Conservation (phyloP, 257 asterid species). For the Capsicum rhomboideum region DNA sequence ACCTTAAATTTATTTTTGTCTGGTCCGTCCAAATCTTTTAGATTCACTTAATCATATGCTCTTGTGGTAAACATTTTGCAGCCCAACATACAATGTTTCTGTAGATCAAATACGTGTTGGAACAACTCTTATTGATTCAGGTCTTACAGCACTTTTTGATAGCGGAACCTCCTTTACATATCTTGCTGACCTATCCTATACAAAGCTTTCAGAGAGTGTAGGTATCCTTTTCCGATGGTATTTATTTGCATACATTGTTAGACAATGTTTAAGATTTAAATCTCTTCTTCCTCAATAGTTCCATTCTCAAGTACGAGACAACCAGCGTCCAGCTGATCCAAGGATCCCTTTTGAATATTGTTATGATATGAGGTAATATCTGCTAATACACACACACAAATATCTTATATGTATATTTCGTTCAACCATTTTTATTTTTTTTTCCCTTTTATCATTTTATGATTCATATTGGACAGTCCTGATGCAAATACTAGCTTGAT, state of each 20-base stretch:
- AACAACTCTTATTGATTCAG: slow-evolving; percentile 34
- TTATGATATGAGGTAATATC: slow-evolving; percentile 62
- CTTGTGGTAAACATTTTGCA: slow-evolving; percentile 24
- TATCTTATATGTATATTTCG: neutral
- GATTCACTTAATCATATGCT: slow-evolving; percentile 1
- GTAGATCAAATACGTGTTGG: slow-evolving; percentile 65
- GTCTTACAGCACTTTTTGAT: slow-evolving; percentile 68
- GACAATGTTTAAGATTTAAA: slow-evolving; percentile 7
- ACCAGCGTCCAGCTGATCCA: slow-evolving; percentile 45
- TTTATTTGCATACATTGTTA: neutral
- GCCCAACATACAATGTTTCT: slow-evolving; percentile 54
- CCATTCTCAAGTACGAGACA: slow-evolving; percentile 44
- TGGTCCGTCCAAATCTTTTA: neutral
- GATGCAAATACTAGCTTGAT: slow-evolving; percentile 56
- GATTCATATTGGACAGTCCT: slow-evolving; percentile 35
- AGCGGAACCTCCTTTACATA: slow-evolving; percentile 89
- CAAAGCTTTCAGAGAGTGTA: slow-evolving; percentile 56
- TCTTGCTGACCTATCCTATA: slow-evolving; percentile 56
- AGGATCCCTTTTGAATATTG: slow-evolving; percentile 82
- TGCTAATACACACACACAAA: neutral
- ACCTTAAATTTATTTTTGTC: neutral
- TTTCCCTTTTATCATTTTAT: neutral
- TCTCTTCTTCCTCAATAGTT: slow-evolving; percentile 37
- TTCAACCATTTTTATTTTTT: neutral
- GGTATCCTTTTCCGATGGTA: slow-evolving; percentile 14